These are phyloP conservation scores for Flammula alnicola DNA, from an alignment of 1,284 basidiomycete species.

Conservation along the genomic window DNA sequence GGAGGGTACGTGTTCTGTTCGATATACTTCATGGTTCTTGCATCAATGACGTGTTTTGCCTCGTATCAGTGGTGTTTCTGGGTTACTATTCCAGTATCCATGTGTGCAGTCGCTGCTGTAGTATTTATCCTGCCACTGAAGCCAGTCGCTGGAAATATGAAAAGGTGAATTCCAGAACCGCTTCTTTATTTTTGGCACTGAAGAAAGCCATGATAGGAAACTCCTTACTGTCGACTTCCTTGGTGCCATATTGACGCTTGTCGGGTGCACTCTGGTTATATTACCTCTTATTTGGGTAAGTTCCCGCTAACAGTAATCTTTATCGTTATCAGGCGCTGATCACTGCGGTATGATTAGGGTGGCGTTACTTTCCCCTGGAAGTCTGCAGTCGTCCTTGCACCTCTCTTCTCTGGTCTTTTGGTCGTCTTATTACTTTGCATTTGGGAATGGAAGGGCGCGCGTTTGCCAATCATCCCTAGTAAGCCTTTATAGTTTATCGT, in stretches of 20 bases:
- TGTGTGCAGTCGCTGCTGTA: conserved; percentile 56
- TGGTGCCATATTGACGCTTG: conserved; percentile 62
- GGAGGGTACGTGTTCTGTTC: conserved; percentile 52
- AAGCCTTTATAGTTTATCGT: conserved; percentile 26
- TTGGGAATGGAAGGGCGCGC: conserved; percentile 75
- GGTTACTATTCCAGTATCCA: conserved; percentile 66
- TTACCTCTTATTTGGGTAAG: conserved; percentile 77
- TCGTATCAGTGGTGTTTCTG: conserved; percentile 62
- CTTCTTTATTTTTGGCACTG: not conserved
- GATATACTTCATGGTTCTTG: not conserved
- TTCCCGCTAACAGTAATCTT: conserved; percentile 1
- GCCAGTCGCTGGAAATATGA: conserved; percentile 61
- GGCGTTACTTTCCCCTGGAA: conserved; percentile 73
- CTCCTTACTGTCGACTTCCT: conserved; percentile 72
- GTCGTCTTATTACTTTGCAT: conserved; percentile 64
- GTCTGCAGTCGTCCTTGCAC: conserved; percentile 65
- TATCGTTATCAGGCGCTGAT: conserved; percentile 10
- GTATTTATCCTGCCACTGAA: conserved; percentile 69
- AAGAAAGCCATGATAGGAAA: conserved; percentile 46
- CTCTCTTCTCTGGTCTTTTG: conserved; percentile 60
- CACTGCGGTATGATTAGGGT: conserved; percentile 43
- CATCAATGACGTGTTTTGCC: not conserved
- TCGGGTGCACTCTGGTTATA: conserved; percentile 65
- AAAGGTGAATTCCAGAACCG: conserved; percentile 37
- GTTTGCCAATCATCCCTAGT: conserved; percentile 73